A percentile compares a stretch with the other conserved stretches of the same genome.
Conservation (phyloP, 495 filamentous ascomycete species). For the Neurospora sp. region DNA sequence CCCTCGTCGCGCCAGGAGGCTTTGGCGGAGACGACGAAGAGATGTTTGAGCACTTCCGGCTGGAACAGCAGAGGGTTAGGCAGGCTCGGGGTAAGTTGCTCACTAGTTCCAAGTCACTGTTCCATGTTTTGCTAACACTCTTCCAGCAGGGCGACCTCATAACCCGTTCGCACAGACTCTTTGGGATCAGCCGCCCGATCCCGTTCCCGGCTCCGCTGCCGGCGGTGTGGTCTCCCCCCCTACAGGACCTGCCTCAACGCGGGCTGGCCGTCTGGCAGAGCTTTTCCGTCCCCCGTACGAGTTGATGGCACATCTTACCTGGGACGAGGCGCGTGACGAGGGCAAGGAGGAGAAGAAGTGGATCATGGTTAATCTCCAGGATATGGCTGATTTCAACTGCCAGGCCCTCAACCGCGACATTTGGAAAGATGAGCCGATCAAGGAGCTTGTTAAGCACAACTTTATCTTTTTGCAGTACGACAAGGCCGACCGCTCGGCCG, state of each 20-base stretch:
- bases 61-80: conserved; percentile 51
- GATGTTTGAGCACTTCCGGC: conserved; percentile 47
- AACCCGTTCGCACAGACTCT: conserved; percentile 80
- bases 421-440: conserved; percentile 77
- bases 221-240: conserved; percentile 5
- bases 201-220: conserved; percentile 2
- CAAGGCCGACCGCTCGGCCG: conserved; percentile 65
- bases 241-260: conserved; percentile 5
- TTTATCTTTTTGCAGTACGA: conserved; percentile 92
- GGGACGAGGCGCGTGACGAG: conserved; percentile 71
- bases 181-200: conserved; percentile 52
- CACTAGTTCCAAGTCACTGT: neutral
- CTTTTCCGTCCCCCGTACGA: conserved; percentile 88
- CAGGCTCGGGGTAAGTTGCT: conserved; percentile 29
- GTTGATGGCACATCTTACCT: conserved; percentile 62
- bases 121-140: neutral
- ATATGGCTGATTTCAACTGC: conserved; percentile 82
- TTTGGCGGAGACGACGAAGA: conserved; percentile 46
- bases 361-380: conserved; percentile 92
- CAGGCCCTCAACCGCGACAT: conserved; percentile 88
- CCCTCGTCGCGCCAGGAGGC: conserved; percentile 59
- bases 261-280: conserved; percentile 58
- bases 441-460: conserved; percentile 74
- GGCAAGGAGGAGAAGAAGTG: conserved; percentile 84
- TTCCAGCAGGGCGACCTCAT: conserved; percentile 3